phyloP scores from a whole-genome alignment of 345 rosid genomes.

The Rhodamnia argentea region DNA sequence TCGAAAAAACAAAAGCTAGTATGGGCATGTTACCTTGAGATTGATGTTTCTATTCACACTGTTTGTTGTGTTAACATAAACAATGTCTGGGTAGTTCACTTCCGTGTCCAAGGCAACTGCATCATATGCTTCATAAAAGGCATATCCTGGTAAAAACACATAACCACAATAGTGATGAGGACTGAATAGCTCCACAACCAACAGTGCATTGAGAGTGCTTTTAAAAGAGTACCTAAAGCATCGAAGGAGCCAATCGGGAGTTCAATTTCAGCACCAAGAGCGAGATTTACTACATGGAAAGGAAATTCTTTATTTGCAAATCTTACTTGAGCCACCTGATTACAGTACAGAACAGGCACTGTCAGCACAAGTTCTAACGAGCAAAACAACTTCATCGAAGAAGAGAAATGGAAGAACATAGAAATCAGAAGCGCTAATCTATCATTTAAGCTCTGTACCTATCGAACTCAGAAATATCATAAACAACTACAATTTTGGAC shows the following conservation, averaged over 20 bases:
- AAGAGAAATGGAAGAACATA: background rate
- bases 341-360: background rate
- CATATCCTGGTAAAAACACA: conserved; percentile 41
- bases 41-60: conserved; percentile 27
- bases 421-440: background rate
- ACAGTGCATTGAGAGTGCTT: background rate
- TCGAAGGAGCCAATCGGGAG: conserved; percentile 63
- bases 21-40: conserved; percentile 48
- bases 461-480: background rate
- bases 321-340: conserved; percentile 87
- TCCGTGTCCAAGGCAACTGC: conserved; percentile 38
- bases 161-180: background rate
- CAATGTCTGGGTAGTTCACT: conserved; percentile 65
- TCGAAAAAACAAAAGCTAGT: background rate
- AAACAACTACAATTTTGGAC: background rate
- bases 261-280: conserved; percentile 68
- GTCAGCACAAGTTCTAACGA: background rate
- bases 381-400: background rate
- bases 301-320: conserved; percentile 34
- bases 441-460: background rate
- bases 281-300: conserved; percentile 41
- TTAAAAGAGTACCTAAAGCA: conserved; percentile 40
- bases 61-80: conserved; percentile 28
- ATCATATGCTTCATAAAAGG: conserved; percentile 67
- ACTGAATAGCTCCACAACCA: background rate